A percentile compares a stretch with the other conserved stretches of the same genome.
These are phyloP conservation scores for Colletotrichum tanaceti DNA, from an alignment of 2,329 filamentous ascomycete species.

Conservation along the genomic window DNA sequence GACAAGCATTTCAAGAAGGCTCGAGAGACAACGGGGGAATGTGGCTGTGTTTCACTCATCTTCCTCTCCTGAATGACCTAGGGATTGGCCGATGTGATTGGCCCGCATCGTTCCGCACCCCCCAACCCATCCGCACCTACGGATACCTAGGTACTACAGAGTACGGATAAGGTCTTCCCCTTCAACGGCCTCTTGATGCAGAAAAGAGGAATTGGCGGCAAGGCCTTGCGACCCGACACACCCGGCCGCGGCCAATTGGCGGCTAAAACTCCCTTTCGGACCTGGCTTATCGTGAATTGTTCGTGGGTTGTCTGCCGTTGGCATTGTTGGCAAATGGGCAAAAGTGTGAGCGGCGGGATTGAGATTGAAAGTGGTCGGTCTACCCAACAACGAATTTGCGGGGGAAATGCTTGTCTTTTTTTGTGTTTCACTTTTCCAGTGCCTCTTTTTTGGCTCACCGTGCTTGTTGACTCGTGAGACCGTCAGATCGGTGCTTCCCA, in stretches of 20 bases:
- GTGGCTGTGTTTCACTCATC: constrained; percentile 40
- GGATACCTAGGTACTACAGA: too few relatives aligned
- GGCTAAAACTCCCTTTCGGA: background rate
- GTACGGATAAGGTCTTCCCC: background rate
- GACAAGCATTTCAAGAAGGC: background rate
- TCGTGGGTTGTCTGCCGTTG: too few relatives aligned
- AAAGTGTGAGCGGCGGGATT: constrained; percentile 7
- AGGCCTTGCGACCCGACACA: constrained; percentile 20
- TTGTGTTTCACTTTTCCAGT: constrained; percentile 33
- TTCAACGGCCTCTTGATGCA: background rate
- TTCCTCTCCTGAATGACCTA: constrained; percentile 19
- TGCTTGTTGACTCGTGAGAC: constrained; percentile 3
- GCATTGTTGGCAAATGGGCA: background rate
- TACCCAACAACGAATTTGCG: constrained; percentile 31
- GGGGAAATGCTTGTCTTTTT: constrained; percentile 40
- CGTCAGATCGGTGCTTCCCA: background rate
- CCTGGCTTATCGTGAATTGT: background rate
- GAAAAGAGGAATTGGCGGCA: constrained; percentile 10
- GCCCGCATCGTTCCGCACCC: background rate
- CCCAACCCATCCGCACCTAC: too few relatives aligned
- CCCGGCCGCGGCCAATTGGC: constrained; percentile 3
- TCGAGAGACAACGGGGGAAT: constrained; percentile 14
- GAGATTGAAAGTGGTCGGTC: constrained; percentile 11
- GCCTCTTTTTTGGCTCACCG: constrained; percentile 7
- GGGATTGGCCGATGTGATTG: constrained; percentile 30